These are phyloP conservation scores for Bromus sterilis DNA, from an alignment of 176 grass and related monocot species.

Conservation along the genomic window DNA sequence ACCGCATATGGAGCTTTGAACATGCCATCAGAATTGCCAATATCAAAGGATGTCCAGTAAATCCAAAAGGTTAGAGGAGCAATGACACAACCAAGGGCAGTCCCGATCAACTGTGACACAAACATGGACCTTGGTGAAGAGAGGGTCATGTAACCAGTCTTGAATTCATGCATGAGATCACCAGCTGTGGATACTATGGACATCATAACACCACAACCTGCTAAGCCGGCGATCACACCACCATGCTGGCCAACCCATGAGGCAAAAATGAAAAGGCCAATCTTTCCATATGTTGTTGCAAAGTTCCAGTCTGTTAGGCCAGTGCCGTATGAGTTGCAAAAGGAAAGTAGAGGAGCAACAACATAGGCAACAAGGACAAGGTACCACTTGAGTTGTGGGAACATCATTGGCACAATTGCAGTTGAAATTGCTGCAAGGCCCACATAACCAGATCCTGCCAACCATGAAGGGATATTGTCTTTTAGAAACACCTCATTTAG, in stretches of 20 bases:
- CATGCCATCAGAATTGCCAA: conserved; percentile 52
- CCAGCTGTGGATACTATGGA: conserved; percentile 65
- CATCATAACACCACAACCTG: conserved; percentile 82
- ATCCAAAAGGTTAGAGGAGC: conserved; percentile 84
- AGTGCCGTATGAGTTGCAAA: conserved; percentile 74
- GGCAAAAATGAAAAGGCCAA: conserved; percentile 70
- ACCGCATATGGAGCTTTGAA: conserved; percentile 79
- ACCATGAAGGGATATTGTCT: conserved; percentile 60
- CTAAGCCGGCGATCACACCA: conserved; percentile 71
- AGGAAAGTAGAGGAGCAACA: conserved; percentile 65
- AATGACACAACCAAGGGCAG: conserved; percentile 61
- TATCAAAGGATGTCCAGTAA: conserved; percentile 71
- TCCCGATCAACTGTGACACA: conserved; percentile 78
- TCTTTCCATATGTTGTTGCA: conserved; percentile 70
- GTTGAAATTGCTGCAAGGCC: conserved; percentile 54
- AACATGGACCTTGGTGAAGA: conserved; percentile 85
- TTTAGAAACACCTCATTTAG: conserved; percentile 45
- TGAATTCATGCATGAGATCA: conserved; percentile 93
- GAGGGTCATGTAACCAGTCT: conserved; percentile 74
- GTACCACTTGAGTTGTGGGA: conserved; percentile 80
- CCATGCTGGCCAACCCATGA: conserved; percentile 57
- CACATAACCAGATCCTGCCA: conserved; percentile 56
- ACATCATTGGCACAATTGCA: conserved; percentile 49
- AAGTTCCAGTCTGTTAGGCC: conserved; percentile 69
- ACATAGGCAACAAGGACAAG: conserved; percentile 48